Base-by-base conservation (phyloP, 306 rosid species). In the Crotalaria pallida region DNA sequence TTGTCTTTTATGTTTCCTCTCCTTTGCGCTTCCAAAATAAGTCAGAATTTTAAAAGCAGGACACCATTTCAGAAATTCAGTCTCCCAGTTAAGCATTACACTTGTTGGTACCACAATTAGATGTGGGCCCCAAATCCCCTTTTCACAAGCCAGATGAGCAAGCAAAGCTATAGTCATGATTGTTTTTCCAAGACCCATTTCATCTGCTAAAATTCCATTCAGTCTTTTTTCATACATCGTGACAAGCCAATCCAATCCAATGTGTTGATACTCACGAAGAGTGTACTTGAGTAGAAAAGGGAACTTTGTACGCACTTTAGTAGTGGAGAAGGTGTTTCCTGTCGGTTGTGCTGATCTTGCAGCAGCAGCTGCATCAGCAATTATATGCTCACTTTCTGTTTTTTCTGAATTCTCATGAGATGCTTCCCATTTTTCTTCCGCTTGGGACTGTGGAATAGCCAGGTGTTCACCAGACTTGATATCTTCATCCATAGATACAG, bases 221-320 rank as follows among this genome's bases (percentile, higher is more conserved):
- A 91, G 82, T 76, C 94, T 83, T 76, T 94, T 94, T 66, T 94
- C 99, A 83, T 94, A 94, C 99, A 94, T 91, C 0, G 99, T 91
- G 44, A 94, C 99, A 33, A 94, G 99, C 99, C 99, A 94, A 83
- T 94, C 99, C 89, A 91, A 87, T 43, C 99, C 99, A 84, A 94
- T 91, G 78, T 94, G 99, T 64, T 94, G 99, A 79, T 91, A 94
- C 83, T 94, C 99, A 24, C 99, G 99, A 58, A 91, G 88, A 77
- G 99, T 81, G 74, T 82, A 86, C 88, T 91, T 94, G 17, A 94
- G 85, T 27, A 94, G 92, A 79, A 94, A 94, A 49, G 99, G 99
- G 73, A 86, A 85, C 80, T 94, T 94, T 44, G 99, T 94, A 15
- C 99, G 96, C 60, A 91, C 99, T 74, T 91, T 81, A 56, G 99